Conservation (phyloP, 169 alveolate genomes). For the Fabrea salina region DNA sequence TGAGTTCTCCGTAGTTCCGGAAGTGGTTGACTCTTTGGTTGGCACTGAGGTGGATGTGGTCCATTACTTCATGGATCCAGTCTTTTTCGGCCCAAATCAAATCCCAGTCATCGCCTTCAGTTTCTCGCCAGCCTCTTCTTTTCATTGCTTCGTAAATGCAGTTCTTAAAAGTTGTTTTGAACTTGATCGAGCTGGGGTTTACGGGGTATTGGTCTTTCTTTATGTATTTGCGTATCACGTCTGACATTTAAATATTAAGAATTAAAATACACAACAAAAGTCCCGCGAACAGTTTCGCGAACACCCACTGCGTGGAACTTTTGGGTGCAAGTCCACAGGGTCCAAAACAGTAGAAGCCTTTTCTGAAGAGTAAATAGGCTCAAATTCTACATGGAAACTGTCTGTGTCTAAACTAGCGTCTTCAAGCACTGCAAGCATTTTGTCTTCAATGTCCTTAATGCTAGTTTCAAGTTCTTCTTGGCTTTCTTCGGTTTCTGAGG, state of each 20-base stretch:
- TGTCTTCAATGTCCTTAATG: too few species aligned
- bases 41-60: conserved; percentile 83
- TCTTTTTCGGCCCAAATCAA: conserved; percentile 93
- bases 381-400: too few species aligned
- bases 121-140: conserved; percentile 83
- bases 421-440: too few species aligned
- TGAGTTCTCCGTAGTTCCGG: conserved; percentile 88
- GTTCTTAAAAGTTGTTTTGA: conserved; percentile 90
- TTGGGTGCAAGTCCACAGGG: too few species aligned
- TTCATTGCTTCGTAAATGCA: conserved; percentile 91
- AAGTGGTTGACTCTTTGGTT: conserved; percentile 88
- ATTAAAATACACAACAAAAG: too few species aligned
- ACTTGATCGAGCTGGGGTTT: conserved; percentile 75
- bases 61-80: conserved; percentile 88
- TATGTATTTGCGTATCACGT: conserved; percentile 69
- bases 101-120: conserved; percentile 89
- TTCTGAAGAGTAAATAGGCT: too few species aligned
- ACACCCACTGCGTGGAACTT: too few species aligned
- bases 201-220: conserved; percentile 81
- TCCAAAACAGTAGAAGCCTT: too few species aligned
- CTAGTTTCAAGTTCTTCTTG: too few species aligned
- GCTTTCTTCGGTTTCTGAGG: too few species aligned
- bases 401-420: too few species aligned
- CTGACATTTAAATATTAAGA: conserved; percentile 60
- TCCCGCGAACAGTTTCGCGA: too few species aligned